phyloP scores from a whole-genome alignment of 345 rosid species.

The Gossypium longicalyx region DNA sequence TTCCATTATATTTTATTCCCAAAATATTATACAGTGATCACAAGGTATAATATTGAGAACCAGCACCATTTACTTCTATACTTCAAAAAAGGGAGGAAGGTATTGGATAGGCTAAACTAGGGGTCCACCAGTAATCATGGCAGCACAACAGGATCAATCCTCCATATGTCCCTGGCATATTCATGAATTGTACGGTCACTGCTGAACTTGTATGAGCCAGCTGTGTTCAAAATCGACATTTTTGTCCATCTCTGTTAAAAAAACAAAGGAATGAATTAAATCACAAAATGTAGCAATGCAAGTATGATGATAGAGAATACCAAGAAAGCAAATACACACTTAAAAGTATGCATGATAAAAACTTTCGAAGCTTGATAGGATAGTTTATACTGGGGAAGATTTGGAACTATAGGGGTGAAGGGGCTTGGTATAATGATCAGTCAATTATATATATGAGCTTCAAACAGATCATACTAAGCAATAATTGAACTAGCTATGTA shows the following conservation, averaged over 20 bases:
- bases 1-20: constrained; percentile 12
- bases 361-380: too few relatives aligned
- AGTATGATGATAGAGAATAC: too few relatives aligned
- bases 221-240: constrained; percentile 60
- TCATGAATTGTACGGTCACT: constrained; percentile 56
- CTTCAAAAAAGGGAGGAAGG: not conserved
- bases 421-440: too few relatives aligned
- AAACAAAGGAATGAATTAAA: not conserved
- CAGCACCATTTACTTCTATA: not conserved
- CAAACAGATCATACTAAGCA: too few relatives aligned
- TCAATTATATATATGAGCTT: too few relatives aligned
- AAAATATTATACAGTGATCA: not conserved
- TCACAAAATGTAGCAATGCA: not conserved
- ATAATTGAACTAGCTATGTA: too few relatives aligned
- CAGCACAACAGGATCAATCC: constrained; percentile 36
- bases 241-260: constrained; percentile 48
- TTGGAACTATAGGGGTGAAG: too few relatives aligned
- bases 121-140: constrained; percentile 26
- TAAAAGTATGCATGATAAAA: too few relatives aligned
- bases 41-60: not conserved
- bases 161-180: constrained; percentile 57
- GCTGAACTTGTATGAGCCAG: constrained; percentile 59
- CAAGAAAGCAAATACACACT: not conserved
- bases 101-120: not conserved
- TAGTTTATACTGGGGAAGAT: too few relatives aligned